Conservation (phyloP, 2,329 filamentous ascomycete species). For the Alternaria metachromatica region DNA sequence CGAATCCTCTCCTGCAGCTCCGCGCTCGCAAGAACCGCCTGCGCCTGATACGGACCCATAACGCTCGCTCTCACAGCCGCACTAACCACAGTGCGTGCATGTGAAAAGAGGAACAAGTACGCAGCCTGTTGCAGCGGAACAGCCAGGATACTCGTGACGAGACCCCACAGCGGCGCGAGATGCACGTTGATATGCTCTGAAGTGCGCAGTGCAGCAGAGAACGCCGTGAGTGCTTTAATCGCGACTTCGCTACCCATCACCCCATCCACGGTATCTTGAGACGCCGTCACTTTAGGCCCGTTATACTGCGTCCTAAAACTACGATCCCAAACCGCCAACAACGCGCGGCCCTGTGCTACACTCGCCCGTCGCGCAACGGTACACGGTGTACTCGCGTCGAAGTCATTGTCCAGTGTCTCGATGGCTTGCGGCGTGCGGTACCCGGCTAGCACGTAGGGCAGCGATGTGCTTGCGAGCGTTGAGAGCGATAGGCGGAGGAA, state of each 20-base stretch:
- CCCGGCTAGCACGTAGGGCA: constrained; percentile 76
- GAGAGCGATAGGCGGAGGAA: constrained; percentile 76
- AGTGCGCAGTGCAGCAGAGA: constrained; percentile 40
- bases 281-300: background rate
- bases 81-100: constrained; percentile 77
- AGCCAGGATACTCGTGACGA: constrained; percentile 67
- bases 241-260: constrained; percentile 11
- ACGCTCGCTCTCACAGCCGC: constrained; percentile 79
- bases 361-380: constrained; percentile 80
- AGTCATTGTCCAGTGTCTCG: constrained; percentile 70
- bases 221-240: constrained; percentile 32
- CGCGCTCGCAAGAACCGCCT: constrained; percentile 70
- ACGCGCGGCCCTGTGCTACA: constrained; percentile 75
- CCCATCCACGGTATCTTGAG: background rate
- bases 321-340: constrained; percentile 78
- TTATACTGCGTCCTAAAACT: constrained; percentile 59
- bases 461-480: constrained; percentile 72
- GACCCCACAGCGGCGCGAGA: constrained; percentile 74
- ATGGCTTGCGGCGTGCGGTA: constrained; percentile 63
- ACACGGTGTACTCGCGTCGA: constrained; percentile 79
- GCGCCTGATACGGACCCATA: constrained; percentile 81
- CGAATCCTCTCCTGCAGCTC: constrained; percentile 65
- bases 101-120: constrained; percentile 77
- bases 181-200: constrained; percentile 59
- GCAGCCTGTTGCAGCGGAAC: constrained; percentile 68